Evolutionary conservation across 176 grass and related monocot species (phyloP), one percentile per base, ranked within the genome.

Genomic region (Otatea glauca): DNA sequence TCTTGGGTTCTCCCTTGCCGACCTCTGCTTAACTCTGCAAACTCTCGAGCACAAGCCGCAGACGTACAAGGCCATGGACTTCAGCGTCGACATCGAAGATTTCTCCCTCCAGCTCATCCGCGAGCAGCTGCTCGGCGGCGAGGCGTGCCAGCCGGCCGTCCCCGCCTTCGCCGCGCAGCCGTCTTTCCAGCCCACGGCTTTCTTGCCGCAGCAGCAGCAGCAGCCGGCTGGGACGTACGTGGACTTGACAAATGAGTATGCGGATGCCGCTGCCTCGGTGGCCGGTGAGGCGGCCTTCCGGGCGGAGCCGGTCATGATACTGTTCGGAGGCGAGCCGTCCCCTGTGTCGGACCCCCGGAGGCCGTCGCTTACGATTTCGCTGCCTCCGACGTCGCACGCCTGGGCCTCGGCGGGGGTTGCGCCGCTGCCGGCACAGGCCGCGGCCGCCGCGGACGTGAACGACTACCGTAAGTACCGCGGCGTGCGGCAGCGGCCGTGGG

Each of bases 401-500:
- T 88, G 89, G 59, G 10, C 58, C n/a, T n/a, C 23, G 55, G 60
- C 32, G 74, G 14, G 9, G 6, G 1, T 54, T 18, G 62, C 16
- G 17, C 45, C 20, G 8, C 67, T 21, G 13, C 17, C 51, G 7
- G 44, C 42, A 7, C 54, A 60, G 23, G 51, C 43, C 4, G 50
- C 20, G 2, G 79, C 56, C 47, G 8, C 10, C 39, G 8, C 5
- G 43, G 88, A 72, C 68, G 54, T 17, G 5, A 80, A 65, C 48
- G 90, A 90, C 29, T 89, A 81, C 82, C 86, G 85, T 7, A 89
- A 89, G 86, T 98, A 94, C 83, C 96, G 96, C 12, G 96, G 96
- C 25, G 96, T 98, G 67, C 80, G 93, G 51, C 91, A 86, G 73
- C 83, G 96, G 68, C 93, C 91, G 63, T 98, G 96, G 96, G 96